Evolutionary conservation across 2,329 filamentous ascomycete species (phyloP), one percentile per base, ranked within the genome.

Genomic region (Colletotrichum nymphaeae): DNA sequence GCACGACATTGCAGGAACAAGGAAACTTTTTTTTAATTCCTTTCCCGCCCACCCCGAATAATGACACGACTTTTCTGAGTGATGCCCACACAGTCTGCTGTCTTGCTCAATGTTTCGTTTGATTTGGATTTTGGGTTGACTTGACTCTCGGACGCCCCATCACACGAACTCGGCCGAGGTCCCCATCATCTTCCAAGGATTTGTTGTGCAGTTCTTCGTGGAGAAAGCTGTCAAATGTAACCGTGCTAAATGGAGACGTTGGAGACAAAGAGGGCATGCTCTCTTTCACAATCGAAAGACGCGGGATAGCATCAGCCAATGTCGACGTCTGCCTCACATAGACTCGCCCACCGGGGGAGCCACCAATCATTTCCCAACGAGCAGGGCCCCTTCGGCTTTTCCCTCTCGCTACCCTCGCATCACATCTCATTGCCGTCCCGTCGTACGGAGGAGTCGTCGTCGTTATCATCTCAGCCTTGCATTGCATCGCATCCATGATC

Each of bases 1-100:
- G 69, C 69, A 72, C 65, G 69, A 69, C 69, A 72, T 72, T 69
- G 58, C 64, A 49, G 64, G 37, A 49, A 35, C 64, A 63, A 37
- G 52, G 64, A 68, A 57, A 52, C 64, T 1, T 24, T 35, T n/a
- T 49, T 3, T n/a, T 28, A 28, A 28, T 28, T 4, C 8, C 42
- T 8, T 12, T 35, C 32, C 37, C 28, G 52, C 37, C 28, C 9
- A 56, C 12, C 52, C 59, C 26, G 26, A 49, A 63, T 4, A 55
- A 72, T 58, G 65, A 26, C 64, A 63, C 53, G 65, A 46, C 49
- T 22, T 67, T 56, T n/a, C 35, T 49, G 19, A n/a, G 42, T n/a
- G 55, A 58, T 32, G 26, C 28, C 14, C 58, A 46, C 58, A 62
- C 58, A 8, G 32, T n/a, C 60, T 49, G 42, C 42, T n/a, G 42